These are phyloP conservation scores for Metarhizium rileyi DNA, from an alignment of 2,329 filamentous ascomycete genomes.

Conservation along the genomic window DNA sequence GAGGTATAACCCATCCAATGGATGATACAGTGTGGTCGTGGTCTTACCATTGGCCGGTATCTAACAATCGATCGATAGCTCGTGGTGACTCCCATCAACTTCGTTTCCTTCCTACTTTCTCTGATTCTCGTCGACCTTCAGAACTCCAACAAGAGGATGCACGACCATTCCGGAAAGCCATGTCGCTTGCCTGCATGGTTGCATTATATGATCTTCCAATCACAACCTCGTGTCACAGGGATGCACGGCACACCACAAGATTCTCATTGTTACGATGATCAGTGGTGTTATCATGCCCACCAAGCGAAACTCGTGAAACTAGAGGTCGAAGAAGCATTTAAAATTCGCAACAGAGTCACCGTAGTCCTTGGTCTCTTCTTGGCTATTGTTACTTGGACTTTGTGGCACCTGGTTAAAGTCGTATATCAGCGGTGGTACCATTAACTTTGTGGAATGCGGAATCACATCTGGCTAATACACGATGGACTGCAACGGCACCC, in stretches of 20 bases:
- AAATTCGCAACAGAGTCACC: conserved; percentile 46
- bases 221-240: conserved; percentile 24
- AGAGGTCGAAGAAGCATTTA: conserved; percentile 55
- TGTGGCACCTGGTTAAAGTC: background rate
- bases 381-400: conserved; percentile 3
- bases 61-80: conserved; percentile 21
- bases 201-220: conserved; percentile 29
- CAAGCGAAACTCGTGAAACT: conserved; percentile 51
- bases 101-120: conserved; percentile 56
- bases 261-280: conserved; percentile 2
- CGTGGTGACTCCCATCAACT: conserved; percentile 52
- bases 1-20: background rate
- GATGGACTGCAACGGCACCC: background rate
- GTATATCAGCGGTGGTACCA: background rate
- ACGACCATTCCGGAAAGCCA: conserved; percentile 22
- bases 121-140: conserved; percentile 52
- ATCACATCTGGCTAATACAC: background rate
- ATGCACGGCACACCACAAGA: background rate
- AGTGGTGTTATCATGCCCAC: conserved; percentile 43
- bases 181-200: conserved; percentile 30
- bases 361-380: conserved; percentile 31
- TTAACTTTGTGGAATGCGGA: background rate
- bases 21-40: background rate
- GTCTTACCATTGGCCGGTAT: background rate
- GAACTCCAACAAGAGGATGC: conserved; percentile 40